Conservation (phyloP, 257 asterid species). For the Coffea eugenioides region DNA sequence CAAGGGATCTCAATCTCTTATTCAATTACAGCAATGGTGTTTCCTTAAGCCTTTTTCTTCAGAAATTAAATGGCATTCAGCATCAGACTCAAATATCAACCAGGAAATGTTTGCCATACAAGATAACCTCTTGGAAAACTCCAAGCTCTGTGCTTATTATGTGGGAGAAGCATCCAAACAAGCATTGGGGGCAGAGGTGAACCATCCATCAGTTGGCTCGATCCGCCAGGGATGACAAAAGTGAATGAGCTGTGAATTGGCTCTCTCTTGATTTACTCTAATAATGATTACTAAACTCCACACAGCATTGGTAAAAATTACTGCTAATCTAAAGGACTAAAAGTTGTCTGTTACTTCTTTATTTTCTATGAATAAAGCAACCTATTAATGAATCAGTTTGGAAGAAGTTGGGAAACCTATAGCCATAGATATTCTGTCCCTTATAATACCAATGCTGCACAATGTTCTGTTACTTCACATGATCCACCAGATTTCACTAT, state of each 20-base stretch:
- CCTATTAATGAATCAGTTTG: not conserved
- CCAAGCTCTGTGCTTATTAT: not conserved
- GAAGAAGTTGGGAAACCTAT: not conserved
- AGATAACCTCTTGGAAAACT: not conserved
- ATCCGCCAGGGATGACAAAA: too few relatives aligned
- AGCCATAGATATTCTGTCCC: too few relatives aligned
- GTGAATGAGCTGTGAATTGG: too few relatives aligned
- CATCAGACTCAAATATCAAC: not conserved
- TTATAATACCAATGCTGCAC: too few relatives aligned
- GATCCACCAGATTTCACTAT: too few relatives aligned
- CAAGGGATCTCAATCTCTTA: not conserved
- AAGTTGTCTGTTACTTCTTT: not conserved
- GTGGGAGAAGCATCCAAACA: too few relatives aligned
- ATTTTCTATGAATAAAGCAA: too few relatives aligned
- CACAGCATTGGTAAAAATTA: not conserved
- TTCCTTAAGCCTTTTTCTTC: not conserved
- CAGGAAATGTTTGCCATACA: not conserved
- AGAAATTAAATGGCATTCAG: not conserved
- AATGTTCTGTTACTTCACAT: too few relatives aligned
- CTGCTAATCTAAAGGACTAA: not conserved
- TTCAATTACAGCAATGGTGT: not conserved
- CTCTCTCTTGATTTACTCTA: too few relatives aligned
- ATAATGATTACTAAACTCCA: not conserved
- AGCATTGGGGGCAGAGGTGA: too few relatives aligned
- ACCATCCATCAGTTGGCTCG: not conserved